Evolutionary conservation across 352 stramenopile species (phyloP), one percentile per base, ranked within the genome.

Genomic region (Pythium rishiriense): DNA sequence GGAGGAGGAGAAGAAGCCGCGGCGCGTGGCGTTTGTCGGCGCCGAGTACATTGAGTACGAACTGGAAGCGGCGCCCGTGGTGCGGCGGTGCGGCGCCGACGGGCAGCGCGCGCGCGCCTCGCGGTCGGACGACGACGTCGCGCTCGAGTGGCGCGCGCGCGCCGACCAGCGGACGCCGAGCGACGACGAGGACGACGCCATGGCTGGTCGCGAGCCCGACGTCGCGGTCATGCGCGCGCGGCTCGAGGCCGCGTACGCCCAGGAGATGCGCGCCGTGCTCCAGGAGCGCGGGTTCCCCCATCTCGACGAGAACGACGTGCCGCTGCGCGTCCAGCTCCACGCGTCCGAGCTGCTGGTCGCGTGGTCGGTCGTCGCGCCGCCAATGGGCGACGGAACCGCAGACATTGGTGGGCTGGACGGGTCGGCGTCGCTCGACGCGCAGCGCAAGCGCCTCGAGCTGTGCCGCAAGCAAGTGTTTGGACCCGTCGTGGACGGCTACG

Each of bases 21-120:
- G 60, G 61, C 78, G 72, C 54, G 76, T 88, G 70, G 46, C 24
- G 57, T 91, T 91, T 68, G 50, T 45, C 1, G 83, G 83, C 47
- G 70, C 80, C 21, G 66, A 79, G 29, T 81, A 78, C 66, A 85
- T 91, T 55, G 79, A 85, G 62, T 90, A 75, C 66, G 73, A 90
- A 43, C 72, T 81, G 0, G 60, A 76, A 7, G 57, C 69, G 14
- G 65, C 83, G 25, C 63, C 71, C 11, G 83, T 87, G 1, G 79
- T 88, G 55, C 74, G 66, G 3, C 61, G 69, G 41, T 66, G 64
- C 25, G 76, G 74, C 12, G 54, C 62, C 19, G 42, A 45, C 15
- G 59, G 61, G 10, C 29, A 21, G 26, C 33, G 26, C 22, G 26
- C 25, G 15, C 8, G 14, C 12, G 19, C 25, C 2, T 21, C 7